Conservation (phyloP, 352 stramenopile species). For the Blastocystis sp. region DNA sequence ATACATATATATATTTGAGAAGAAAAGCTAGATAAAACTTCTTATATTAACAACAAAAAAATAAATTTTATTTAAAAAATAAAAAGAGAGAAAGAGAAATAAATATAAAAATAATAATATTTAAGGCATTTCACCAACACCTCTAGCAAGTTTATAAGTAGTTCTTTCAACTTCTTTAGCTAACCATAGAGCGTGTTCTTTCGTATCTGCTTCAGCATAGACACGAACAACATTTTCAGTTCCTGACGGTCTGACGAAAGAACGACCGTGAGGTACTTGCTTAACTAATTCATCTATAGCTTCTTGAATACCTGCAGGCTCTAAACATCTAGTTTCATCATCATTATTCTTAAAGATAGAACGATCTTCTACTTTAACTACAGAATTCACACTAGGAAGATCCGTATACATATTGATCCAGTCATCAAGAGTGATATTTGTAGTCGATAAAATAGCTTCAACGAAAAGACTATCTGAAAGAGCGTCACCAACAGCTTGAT, state of each 20-base stretch:
- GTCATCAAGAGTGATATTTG: slow-evolving; percentile 61
- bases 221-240: slow-evolving; percentile 92
- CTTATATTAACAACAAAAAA: no score
- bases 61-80: no score
- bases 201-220: slow-evolving; percentile 79
- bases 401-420: slow-evolving; percentile 81
- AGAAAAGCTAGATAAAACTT: no score
- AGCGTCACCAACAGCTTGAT: slow-evolving; percentile 87
- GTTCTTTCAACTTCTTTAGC: slow-evolving; percentile 10
- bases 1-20: no score
- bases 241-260: slow-evolving; percentile 77
- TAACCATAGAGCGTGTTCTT: slow-evolving; percentile 50
- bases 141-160: slow-evolving; percentile 49
- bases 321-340: slow-evolving; percentile 51
- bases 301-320: slow-evolving; percentile 41
- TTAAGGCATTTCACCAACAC: slow-evolving; percentile 49
- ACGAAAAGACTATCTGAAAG: slow-evolving; percentile 83
- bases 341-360: slow-evolving; percentile 51
- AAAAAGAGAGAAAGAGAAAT: no score
- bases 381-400: slow-evolving; percentile 58
- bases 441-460: slow-evolving; percentile 71
- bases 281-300: slow-evolving; percentile 43
- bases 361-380: slow-evolving; percentile 54
- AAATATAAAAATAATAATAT: no score
- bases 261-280: slow-evolving; percentile 24